Conservation (phyloP, 2,329 filamentous ascomycete species). For the Cucurbitaria berberidis region DNA sequence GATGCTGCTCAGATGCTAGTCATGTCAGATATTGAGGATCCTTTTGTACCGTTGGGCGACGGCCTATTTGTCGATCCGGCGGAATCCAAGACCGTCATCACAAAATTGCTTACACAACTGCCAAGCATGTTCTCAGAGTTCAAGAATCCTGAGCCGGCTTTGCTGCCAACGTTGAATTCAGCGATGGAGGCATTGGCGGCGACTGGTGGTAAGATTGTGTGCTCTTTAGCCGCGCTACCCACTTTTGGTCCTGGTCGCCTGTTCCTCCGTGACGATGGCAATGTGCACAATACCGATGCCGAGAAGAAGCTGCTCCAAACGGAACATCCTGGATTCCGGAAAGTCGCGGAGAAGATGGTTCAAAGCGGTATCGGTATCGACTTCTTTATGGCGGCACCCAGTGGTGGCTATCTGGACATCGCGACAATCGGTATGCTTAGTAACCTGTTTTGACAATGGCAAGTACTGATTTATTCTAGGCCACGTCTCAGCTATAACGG, state of each 20-base stretch:
- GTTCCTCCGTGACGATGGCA: conserved; percentile 85
- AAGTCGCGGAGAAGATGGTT: conserved; percentile 85
- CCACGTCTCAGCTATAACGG: conserved; percentile 84
- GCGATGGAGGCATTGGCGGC: conserved; percentile 81
- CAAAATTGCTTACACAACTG: conserved; percentile 80
- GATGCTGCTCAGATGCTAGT: conserved; percentile 97
- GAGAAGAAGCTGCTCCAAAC: conserved; percentile 92
- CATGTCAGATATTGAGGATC: conserved; percentile 96
- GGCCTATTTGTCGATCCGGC: conserved; percentile 94
- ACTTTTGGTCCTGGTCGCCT: conserved; percentile 90
- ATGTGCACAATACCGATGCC: conserved; percentile 78
- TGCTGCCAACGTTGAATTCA: conserved; percentile 83
- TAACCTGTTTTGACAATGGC: neutral
- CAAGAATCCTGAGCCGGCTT: conserved; percentile 88
- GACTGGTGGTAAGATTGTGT: conserved; percentile 91
- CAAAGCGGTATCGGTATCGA: conserved; percentile 86
- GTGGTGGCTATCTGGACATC: conserved; percentile 89
- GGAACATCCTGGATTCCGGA: conserved; percentile 87
- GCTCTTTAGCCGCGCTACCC: conserved; percentile 83
- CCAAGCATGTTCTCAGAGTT: conserved; percentile 85
- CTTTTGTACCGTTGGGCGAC: conserved; percentile 89
- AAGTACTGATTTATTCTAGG: conserved; percentile 56
- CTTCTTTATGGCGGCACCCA: conserved; percentile 91
- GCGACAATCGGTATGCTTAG: conserved; percentile 76
- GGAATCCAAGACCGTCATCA: conserved; percentile 86